Evolutionary conservation across 2,329 filamentous ascomycete genomes (phyloP).

Genomic region (Neoscytalidium dimidiatum): DNA sequence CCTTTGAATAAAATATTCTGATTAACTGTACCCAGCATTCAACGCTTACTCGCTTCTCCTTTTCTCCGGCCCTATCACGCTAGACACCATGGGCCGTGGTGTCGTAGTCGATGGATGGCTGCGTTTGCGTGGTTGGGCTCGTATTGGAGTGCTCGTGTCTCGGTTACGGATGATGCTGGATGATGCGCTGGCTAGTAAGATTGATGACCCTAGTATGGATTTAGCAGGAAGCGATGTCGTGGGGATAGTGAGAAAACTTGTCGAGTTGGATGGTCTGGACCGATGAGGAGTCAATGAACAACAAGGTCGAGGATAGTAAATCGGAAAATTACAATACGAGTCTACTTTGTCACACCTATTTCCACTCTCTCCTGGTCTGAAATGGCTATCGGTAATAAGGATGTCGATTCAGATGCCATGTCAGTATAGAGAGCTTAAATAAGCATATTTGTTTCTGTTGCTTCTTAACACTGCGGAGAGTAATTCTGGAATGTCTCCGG

Average conservation of each 20-base stretch:
- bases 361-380: too few relatives aligned
- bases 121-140: slow-evolving; percentile 82
- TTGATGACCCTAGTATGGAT: slow-evolving; percentile 71
- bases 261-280: slow-evolving; percentile 89
- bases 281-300: slow-evolving; percentile 24
- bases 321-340: neutral
- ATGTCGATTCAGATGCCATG: too few relatives aligned
- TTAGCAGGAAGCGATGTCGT: slow-evolving; percentile 67
- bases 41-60: slow-evolving; percentile 86
- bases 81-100: slow-evolving; percentile 85
- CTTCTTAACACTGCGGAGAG: too few relatives aligned
- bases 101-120: slow-evolving; percentile 93
- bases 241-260: slow-evolving; percentile 72
- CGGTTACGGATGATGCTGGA: slow-evolving; percentile 85
- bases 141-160: slow-evolving; percentile 87
- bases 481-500: too few relatives aligned
- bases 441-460: too few relatives aligned
- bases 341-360: neutral
- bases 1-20: neutral
- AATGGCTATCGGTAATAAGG: too few relatives aligned
- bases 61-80: slow-evolving; percentile 80
- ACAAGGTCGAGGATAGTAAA: neutral
- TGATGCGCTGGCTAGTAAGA: slow-evolving; percentile 74
- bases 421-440: too few relatives aligned
- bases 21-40: slow-evolving; percentile 54